Evolutionary conservation across 306 rosid species (phyloP).

Genomic region (Biancaea sappan): DNA sequence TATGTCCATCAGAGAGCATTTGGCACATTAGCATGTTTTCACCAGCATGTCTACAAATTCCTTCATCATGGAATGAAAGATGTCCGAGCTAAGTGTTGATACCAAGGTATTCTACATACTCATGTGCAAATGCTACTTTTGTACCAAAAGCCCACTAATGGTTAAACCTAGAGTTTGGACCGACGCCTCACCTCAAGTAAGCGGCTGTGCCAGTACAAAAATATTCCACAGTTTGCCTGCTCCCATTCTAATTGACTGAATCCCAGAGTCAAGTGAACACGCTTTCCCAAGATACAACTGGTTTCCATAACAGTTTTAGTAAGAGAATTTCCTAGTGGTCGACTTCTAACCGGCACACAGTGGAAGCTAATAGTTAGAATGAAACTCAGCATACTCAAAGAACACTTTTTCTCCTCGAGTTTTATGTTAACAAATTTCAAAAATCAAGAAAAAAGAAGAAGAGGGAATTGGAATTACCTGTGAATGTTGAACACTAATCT

Average conservation of each 20-base stretch:
- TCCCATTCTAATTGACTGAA: slow-evolving; percentile 62
- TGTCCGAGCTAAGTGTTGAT: background rate
- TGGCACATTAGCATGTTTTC: slow-evolving; percentile 1
- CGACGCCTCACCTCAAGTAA: slow-evolving; percentile 56
- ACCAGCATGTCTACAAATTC: slow-evolving; percentile 15
- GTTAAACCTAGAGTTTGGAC: background rate
- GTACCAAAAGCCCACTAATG: background rate
- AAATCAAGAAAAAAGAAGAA: slow-evolving; percentile 10
- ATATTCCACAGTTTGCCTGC: slow-evolving; percentile 53
- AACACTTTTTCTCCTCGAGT: background rate
- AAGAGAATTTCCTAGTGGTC: slow-evolving; percentile 52
- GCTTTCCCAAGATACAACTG: slow-evolving; percentile 41
- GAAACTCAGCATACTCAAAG: background rate
- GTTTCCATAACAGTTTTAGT: slow-evolving; percentile 48
- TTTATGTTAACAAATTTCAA: background rate
- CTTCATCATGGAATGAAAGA: background rate
- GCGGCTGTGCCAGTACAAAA: slow-evolving; percentile 68
- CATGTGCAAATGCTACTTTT: background rate
- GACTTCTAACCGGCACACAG: slow-evolving; percentile 51
- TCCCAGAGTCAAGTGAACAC: slow-evolving; percentile 47
- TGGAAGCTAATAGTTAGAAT: slow-evolving; percentile 30
- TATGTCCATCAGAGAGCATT: background rate
- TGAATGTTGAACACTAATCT: slow-evolving; percentile 55
- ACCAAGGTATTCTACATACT: background rate
- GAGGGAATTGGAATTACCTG: slow-evolving; percentile 39